phyloP scores from a whole-genome alignment of 768 basidiomycete species.

The Hypsizygus marmoreus region DNA sequence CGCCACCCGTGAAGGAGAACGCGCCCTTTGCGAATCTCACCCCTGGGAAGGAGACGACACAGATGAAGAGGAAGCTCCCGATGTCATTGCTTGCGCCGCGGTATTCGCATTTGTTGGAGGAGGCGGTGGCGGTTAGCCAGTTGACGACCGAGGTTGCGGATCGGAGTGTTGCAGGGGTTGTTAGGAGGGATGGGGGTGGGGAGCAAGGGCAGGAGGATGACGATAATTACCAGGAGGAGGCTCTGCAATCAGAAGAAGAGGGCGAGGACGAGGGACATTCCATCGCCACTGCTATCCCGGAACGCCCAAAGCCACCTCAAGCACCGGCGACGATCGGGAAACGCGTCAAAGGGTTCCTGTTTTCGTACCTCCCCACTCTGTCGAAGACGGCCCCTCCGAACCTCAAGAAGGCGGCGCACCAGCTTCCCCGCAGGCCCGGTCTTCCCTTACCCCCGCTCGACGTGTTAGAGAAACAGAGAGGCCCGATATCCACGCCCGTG shows the following conservation, averaged over 20 bases:
- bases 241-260: not conserved
- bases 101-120: slow-evolving; percentile 60
- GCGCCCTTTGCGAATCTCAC: slow-evolving; percentile 36
- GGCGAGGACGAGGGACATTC: slow-evolving; percentile 15
- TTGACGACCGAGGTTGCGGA: slow-evolving; percentile 12
- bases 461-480: slow-evolving; percentile 48
- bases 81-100: slow-evolving; percentile 50
- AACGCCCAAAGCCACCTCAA: slow-evolving; percentile 11
- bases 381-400: slow-evolving; percentile 36
- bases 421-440: slow-evolving; percentile 34
- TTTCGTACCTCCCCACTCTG: slow-evolving; percentile 59
- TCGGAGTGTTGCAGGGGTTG: not conserved
- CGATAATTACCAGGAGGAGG: not conserved
- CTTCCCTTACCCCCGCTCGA: slow-evolving; percentile 60
- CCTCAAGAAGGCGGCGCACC: slow-evolving; percentile 16
- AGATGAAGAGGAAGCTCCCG: slow-evolving; percentile 31
- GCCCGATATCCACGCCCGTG: slow-evolving; percentile 61
- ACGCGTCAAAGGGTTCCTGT: slow-evolving; percentile 57
- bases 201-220: slow-evolving; percentile 4
- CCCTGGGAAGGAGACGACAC: slow-evolving; percentile 17
- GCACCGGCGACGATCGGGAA: slow-evolving; percentile 42
- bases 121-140: slow-evolving; percentile 45
- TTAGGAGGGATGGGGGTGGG: not conserved
- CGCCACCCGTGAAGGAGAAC: slow-evolving; percentile 21
- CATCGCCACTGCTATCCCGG: too few relatives aligned